These are phyloP conservation scores for Daphne laureola DNA, from an alignment of 441 rosid species.

Conservation along the genomic window DNA sequence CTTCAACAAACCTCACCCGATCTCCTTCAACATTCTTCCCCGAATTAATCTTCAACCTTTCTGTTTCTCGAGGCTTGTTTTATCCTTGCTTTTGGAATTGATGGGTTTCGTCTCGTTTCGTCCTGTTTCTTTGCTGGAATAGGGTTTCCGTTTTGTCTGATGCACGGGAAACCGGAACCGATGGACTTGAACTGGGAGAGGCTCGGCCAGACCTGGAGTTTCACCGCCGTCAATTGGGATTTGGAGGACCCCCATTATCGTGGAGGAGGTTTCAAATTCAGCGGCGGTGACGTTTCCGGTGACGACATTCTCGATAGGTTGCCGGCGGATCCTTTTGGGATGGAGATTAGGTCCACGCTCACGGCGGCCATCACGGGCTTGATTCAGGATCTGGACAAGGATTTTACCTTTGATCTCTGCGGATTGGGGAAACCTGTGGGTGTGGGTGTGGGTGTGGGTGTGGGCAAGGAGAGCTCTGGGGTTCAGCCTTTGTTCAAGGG, in stretches of 20 bases:
- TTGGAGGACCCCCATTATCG: conserved; percentile 11
- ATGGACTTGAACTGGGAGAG: conserved; percentile 15
- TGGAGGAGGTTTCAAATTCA: conserved; percentile 14
- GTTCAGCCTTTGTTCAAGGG: conserved; percentile 7
- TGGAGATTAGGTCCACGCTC: conserved; percentile 26
- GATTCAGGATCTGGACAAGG: conserved; percentile 23
- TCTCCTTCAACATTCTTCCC: no score
- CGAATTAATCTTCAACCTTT: not conserved
- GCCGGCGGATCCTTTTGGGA: conserved; percentile 37
- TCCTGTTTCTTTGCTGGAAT: not conserved
- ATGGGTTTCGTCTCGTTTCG: not conserved
- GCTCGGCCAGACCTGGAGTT: conserved; percentile 16
- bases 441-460: no score
- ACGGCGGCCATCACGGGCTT: conserved; percentile 23
- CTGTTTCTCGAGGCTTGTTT: not conserved
- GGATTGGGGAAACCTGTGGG: conserved; percentile 14
- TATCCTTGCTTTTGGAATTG: not conserved
- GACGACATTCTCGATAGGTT: conserved; percentile 16
- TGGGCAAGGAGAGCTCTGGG: conserved; percentile 10
- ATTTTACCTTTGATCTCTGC: conserved; percentile 12
- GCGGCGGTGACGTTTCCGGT: conserved; percentile 12
- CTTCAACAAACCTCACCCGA: not conserved
- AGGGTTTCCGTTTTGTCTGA: conserved; percentile 3
- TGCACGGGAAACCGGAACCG: conserved; percentile 2
- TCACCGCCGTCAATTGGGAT: conserved; percentile 18